Evolutionary conservation across 169 alveolate genomes (phyloP).

Genomic region (Blepharisma undulans): DNA sequence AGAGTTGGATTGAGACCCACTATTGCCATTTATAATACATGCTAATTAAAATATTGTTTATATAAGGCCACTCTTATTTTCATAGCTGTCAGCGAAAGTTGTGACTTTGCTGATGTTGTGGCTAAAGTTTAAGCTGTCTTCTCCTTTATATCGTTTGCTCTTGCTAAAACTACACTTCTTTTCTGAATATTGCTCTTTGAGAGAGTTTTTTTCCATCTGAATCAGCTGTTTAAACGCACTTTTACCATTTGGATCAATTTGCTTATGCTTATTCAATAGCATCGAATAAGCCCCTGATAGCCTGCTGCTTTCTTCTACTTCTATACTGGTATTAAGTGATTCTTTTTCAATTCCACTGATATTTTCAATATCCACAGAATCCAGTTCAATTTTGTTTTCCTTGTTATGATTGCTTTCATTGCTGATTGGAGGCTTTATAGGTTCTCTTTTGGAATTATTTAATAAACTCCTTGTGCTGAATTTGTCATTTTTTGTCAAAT

Average conservation of each 20-base stretch:
- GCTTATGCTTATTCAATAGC: background rate
- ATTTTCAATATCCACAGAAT: background rate
- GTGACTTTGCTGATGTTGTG: background rate
- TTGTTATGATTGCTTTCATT: background rate
- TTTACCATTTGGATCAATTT: background rate
- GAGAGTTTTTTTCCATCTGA: background rate
- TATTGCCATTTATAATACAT: background rate
- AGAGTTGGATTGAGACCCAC: slow-evolving; percentile 18
- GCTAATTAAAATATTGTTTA: background rate
- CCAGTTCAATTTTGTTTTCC: background rate
- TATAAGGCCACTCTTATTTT: background rate
- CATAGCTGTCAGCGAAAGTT: background rate
- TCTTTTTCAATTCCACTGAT: background rate
- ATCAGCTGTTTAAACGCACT: background rate
- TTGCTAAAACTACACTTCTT: background rate
- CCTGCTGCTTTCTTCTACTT: background rate
- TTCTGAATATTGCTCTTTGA: background rate
- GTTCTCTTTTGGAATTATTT: background rate
- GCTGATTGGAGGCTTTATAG: background rate
- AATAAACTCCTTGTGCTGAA: background rate
- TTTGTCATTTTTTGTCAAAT: background rate
- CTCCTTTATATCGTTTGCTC: background rate
- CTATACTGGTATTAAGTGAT: background rate
- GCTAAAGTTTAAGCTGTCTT: background rate
- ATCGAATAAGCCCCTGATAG: background rate